Conservation (phyloP, 83 land plant genomes). For the Picea abies region DNA sequence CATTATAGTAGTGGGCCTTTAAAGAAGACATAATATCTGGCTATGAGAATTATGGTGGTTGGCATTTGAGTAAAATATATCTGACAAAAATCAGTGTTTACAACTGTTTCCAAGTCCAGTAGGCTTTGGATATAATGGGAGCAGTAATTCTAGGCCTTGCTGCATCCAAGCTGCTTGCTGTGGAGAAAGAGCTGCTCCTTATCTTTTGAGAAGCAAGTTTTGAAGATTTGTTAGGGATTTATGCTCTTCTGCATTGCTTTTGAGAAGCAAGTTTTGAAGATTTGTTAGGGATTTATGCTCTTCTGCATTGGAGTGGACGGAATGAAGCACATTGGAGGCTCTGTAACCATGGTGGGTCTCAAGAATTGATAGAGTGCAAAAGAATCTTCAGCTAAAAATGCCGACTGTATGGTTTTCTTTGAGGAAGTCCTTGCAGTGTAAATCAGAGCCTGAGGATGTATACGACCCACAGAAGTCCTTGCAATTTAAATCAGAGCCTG, state of each 20-base stretch:
- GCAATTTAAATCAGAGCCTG: too few species aligned
- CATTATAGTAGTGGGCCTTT: neutral
- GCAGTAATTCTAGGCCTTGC: too few species aligned
- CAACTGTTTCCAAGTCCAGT: neutral
- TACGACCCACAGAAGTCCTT: conserved; percentile 44
- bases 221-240: neutral
- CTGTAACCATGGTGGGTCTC: neutral
- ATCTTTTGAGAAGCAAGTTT: neutral
- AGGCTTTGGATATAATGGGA: too few species aligned
- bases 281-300: neutral
- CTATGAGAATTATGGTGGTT: neutral
- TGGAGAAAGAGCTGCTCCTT: neutral
- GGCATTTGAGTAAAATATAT: neutral
- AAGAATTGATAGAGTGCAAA: neutral
- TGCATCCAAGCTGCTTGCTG: neutral
- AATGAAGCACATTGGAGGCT: neutral
- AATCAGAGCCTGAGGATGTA: conserved; percentile 66
- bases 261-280: neutral
- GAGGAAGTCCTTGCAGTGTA: conserved; percentile 64
- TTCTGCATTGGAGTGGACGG: too few species aligned
- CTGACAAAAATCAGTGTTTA: neutral
- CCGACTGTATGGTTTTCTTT: conserved; percentile 72
- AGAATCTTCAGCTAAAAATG: conserved; percentile 22
- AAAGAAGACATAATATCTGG: neutral
- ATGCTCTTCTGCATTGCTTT: too few species aligned